Conservation (phyloP, 2,329 filamentous ascomycete genomes). For the Fusarium sp. region DNA sequence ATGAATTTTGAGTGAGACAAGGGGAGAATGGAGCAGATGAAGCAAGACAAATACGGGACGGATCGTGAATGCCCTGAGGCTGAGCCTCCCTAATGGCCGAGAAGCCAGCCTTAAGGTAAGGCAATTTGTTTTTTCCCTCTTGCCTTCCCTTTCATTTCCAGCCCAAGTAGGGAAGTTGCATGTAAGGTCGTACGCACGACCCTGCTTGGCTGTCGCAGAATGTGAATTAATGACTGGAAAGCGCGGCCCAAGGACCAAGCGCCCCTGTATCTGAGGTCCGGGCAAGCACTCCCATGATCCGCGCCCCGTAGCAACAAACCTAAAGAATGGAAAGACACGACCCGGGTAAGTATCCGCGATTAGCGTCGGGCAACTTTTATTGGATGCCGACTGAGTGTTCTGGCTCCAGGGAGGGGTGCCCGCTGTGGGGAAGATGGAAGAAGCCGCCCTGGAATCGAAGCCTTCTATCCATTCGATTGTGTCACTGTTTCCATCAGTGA, state of each 20-base stretch:
- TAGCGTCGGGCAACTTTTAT: conserved; percentile 24
- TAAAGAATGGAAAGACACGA: background rate
- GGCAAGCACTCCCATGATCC: conserved; percentile 32
- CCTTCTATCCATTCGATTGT: conserved; percentile 3
- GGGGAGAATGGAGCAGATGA: background rate
- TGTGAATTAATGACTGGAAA: conserved; percentile 41
- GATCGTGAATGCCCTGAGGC: conserved; percentile 31
- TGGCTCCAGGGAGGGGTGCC: conserved; percentile 16
- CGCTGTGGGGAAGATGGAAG: conserved; percentile 28
- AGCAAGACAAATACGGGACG: conserved; percentile 19
- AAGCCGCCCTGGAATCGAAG: conserved; percentile 19
- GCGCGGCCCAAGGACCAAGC: conserved; percentile 32
- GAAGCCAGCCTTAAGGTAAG: conserved; percentile 19
- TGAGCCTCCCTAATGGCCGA: conserved; percentile 12
- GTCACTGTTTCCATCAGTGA: background rate
- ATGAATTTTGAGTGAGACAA: conserved; percentile 9
- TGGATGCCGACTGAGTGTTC: conserved; percentile 28
- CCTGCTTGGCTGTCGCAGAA: conserved; percentile 34
- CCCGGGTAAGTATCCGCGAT: conserved; percentile 24
- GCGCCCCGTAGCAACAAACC: conserved; percentile 22
- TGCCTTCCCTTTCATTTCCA: conserved; percentile 24
- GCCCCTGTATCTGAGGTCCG: conserved; percentile 30
- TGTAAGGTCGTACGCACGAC: conserved; percentile 30
- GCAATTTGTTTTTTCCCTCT: conserved; percentile 5
- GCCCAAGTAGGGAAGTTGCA: conserved; percentile 33